A percentile compares a stretch with the other conserved stretches of the same genome.
phyloP scores from a whole-genome alignment of 495 filamentous ascomycete genomes.

The Hypoxylon fuscum region DNA sequence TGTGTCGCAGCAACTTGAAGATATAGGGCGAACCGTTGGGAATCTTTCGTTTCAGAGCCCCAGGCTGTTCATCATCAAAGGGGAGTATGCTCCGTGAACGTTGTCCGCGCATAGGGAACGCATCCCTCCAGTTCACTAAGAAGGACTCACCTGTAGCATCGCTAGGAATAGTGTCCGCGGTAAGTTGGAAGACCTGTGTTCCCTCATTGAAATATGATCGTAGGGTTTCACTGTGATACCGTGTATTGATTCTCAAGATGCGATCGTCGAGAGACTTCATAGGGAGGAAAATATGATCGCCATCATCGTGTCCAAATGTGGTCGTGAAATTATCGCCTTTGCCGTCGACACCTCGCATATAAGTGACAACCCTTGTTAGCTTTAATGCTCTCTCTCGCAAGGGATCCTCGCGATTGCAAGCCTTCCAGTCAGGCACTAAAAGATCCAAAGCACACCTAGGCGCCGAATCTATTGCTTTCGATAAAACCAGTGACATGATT shows the following conservation, averaged over 20 bases:
- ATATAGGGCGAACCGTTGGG: neutral
- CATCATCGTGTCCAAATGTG: constrained; percentile 7
- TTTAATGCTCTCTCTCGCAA: neutral
- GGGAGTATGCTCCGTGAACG: constrained; percentile 21
- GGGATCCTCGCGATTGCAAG: constrained; percentile 14
- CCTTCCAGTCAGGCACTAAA: constrained; percentile 36
- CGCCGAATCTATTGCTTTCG: neutral
- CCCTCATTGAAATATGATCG: constrained; percentile 22
- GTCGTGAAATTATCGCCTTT: constrained; percentile 10
- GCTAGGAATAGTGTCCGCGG: neutral
- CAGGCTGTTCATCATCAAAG: constrained; percentile 35
- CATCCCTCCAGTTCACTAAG: neutral
- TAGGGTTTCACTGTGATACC: constrained; percentile 15
- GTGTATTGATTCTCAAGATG: constrained; percentile 5
- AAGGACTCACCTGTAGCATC: constrained; percentile 5
- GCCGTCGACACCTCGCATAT: constrained; percentile 9
- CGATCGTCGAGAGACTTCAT: constrained; percentile 10
- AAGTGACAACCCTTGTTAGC: constrained; percentile 26
- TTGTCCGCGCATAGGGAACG: constrained; percentile 27
- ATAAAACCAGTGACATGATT: constrained; percentile 20
- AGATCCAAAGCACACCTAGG: constrained; percentile 33
- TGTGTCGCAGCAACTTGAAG: constrained; percentile 35
- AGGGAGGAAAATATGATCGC: constrained; percentile 27
- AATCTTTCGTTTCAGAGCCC: constrained; percentile 2
- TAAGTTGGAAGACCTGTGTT: constrained; percentile 36